These are phyloP conservation scores for Gossypium schwendimanii DNA, from an alignment of 441 rosid genomes.

Conservation along the genomic window DNA sequence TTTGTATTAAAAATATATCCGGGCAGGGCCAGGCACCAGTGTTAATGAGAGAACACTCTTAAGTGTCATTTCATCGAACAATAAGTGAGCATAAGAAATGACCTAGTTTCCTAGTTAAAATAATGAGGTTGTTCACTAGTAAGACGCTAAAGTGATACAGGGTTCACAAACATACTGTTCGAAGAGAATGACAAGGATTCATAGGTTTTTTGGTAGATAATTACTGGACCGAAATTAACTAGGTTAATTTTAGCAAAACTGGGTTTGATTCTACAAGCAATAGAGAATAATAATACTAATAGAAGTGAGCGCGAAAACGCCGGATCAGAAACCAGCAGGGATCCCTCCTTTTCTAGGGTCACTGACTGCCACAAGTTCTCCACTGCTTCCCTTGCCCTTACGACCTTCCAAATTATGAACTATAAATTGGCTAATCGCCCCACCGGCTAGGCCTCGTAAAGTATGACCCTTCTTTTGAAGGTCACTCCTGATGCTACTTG, in stretches of 20 bases:
- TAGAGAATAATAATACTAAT: neutral
- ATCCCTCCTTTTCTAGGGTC: constrained; percentile 58
- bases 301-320: neutral
- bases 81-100: too few relatives aligned
- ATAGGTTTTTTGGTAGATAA: neutral
- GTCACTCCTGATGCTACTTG: constrained; percentile 26
- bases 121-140: too few relatives aligned
- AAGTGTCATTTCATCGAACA: too few relatives aligned
- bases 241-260: neutral
- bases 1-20: too few relatives aligned
- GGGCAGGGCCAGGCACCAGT: too few relatives aligned
- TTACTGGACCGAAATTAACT: neutral
- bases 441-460: constrained; percentile 30
- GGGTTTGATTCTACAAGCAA: neutral
- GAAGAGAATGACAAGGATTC: neutral
- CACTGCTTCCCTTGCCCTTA: constrained; percentile 4
- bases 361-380: constrained; percentile 38
- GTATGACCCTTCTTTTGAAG: constrained; percentile 42
- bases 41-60: too few relatives aligned
- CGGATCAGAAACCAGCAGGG: constrained; percentile 40
- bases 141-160: too few relatives aligned
- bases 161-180: too few relatives aligned
- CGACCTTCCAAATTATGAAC: constrained; percentile 20
- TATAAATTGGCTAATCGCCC: constrained; percentile 42
- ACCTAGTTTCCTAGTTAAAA: too few relatives aligned